Conservation (phyloP, 352 stramenopile genomes). For the Globisporangium uncinulatum region DNA sequence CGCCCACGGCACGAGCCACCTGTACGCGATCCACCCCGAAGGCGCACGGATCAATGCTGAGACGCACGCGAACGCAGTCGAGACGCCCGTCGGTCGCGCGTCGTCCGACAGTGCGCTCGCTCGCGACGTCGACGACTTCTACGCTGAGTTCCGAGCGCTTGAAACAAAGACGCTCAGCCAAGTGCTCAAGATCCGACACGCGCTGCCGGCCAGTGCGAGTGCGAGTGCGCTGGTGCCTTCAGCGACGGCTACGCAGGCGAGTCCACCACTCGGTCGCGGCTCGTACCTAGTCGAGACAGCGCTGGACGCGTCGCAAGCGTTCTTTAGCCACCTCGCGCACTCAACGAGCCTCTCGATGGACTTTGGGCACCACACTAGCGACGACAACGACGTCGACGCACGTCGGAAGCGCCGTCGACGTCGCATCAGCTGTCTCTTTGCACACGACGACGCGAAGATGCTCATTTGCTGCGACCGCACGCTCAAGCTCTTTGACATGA, state of each 20-base stretch:
- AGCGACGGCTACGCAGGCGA: constrained; percentile 15
- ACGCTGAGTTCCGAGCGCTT: constrained; percentile 49
- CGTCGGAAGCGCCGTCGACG: constrained; percentile 45
- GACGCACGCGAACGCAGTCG: constrained; percentile 48
- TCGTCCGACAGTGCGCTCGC: constrained; percentile 10
- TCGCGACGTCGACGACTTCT: constrained; percentile 70
- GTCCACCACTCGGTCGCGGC: constrained; percentile 17
- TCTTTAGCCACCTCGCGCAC: constrained; percentile 61
- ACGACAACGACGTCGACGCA: constrained; percentile 42
- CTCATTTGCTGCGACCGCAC: constrained; percentile 52
- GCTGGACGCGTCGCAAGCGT: constrained; percentile 59
- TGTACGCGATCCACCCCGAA: constrained; percentile 78
- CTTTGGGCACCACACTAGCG: constrained; percentile 49
- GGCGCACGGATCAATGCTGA: constrained; percentile 61
- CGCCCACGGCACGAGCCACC: constrained; percentile 76
- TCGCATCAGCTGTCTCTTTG: constrained; percentile 61
- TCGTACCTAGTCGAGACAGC: constrained; percentile 44
- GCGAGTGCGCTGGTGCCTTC: constrained; percentile 13
- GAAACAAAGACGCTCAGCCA: constrained; percentile 62
- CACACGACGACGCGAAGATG: constrained; percentile 57
- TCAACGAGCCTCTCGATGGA: constrained; percentile 49
- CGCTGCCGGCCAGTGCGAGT: constrained; percentile 26
- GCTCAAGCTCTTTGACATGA: constrained; percentile 68
- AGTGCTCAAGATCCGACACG: constrained; percentile 72
- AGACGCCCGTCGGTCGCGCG: constrained; percentile 11